These are phyloP conservation scores for Dillenia turbinata DNA, from an alignment of 164 flowering plant genomes.

Conservation along the genomic window DNA sequence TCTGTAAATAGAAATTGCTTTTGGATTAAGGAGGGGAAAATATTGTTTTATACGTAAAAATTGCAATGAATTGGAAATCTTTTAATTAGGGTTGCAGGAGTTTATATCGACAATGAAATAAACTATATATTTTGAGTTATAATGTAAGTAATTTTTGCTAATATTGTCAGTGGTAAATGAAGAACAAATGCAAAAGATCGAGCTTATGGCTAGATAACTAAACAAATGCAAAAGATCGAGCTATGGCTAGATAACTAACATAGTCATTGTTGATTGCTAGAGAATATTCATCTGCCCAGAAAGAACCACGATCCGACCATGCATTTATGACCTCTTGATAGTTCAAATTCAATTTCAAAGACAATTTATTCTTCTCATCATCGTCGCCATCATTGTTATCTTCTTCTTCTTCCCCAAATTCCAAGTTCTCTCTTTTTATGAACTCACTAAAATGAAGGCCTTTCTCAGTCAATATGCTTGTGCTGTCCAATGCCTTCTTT, in stretches of 20 bases:
- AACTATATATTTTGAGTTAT: not conserved
- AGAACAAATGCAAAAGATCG: not conserved
- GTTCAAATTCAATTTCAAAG: slow-evolving; percentile 51
- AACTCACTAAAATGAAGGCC: slow-evolving; percentile 1
- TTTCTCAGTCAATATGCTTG: slow-evolving; percentile 13
- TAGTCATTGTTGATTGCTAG: slow-evolving; percentile 17
- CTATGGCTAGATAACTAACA: slow-evolving; percentile 26
- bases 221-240: not conserved
- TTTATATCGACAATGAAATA: not conserved
- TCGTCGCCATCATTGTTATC: slow-evolving; percentile 11
- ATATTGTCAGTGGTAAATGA: no score
- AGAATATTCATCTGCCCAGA: slow-evolving; percentile 36
- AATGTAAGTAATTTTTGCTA: no score
- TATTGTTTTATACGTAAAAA: no score
- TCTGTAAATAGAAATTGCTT: no score
- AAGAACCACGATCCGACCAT: slow-evolving; percentile 55
- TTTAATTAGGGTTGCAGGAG: not conserved
- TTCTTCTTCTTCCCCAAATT: slow-evolving; percentile 27
- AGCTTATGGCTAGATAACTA: slow-evolving; percentile 19
- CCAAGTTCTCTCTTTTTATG: slow-evolving; percentile 20
- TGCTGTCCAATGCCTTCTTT: slow-evolving; percentile 6
- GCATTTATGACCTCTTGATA: slow-evolving; percentile 61
- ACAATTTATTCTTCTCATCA: slow-evolving; percentile 17
- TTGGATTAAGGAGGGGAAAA: no score
- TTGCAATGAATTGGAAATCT: no score